phyloP scores from a whole-genome alignment of 371 early-diverging fungal species.

The Saksenaea oblongispora region DNA sequence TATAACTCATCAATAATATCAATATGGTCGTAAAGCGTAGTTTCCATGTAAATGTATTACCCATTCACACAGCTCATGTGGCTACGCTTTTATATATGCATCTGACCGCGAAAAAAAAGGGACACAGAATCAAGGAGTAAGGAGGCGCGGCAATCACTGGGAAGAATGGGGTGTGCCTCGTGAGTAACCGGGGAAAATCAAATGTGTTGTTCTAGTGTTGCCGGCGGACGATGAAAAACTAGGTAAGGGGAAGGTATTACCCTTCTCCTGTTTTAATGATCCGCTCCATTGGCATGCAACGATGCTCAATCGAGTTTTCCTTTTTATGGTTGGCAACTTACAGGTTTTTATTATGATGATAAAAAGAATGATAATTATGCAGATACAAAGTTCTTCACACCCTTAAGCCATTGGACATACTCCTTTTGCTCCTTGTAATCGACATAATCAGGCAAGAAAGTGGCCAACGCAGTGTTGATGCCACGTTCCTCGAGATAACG shows the following conservation, averaged over 20 bases:
- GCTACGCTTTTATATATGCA: not conserved
- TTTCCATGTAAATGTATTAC: not conserved
- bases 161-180: not conserved
- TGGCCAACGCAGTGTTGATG: conserved; percentile 77
- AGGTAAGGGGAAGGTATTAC: not conserved
- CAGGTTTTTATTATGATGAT: conserved; percentile 8
- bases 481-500: conserved; percentile 88
- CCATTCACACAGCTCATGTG: not conserved
- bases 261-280: not conserved
- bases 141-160: too few relatives aligned
- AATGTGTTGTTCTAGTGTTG: not conserved
- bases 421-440: conserved; percentile 96
- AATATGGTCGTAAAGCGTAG: conserved; percentile 11
- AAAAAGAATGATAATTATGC: conserved; percentile 33
- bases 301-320: not conserved
- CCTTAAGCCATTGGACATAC: conserved; percentile 85
- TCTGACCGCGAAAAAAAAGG: not conserved
- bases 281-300: not conserved
- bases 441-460: conserved; percentile 86
- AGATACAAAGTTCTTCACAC: conserved; percentile 78
- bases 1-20: conserved; percentile 30
- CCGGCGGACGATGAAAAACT: conserved; percentile 3
- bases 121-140: not conserved
- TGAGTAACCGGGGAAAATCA: not conserved
- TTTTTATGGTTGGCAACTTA: not conserved